These are phyloP conservation scores for Tuber aestivum DNA, from an alignment of 495 filamentous ascomycete species.

Conservation along the genomic window DNA sequence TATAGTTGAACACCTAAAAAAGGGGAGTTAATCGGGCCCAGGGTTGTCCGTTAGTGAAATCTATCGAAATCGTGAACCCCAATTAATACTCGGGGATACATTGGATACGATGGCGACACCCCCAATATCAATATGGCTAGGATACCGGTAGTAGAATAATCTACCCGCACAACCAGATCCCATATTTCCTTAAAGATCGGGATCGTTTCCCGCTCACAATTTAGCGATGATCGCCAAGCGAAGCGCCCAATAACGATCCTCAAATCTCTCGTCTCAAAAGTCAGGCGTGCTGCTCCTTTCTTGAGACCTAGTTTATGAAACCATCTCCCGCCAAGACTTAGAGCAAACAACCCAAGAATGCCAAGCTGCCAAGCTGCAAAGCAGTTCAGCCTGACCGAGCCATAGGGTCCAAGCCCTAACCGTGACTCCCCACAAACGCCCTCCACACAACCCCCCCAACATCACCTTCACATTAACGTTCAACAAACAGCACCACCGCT, in stretches of 20 bases:
- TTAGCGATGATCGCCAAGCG: neutral
- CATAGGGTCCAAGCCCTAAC: conserved; percentile 7
- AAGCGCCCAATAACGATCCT: neutral
- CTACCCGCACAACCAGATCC: neutral
- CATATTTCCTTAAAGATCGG: neutral
- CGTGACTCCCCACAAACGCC: conserved; percentile 8
- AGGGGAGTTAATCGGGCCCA: neutral
- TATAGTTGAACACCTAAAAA: neutral
- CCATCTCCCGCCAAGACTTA: conserved; percentile 8
- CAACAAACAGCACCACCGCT: neutral
- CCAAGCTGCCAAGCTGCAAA: conserved; percentile 14
- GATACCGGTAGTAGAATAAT: neutral
- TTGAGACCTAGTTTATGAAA: neutral
- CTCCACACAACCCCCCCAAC: conserved; percentile 7
- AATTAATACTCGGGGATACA: neutral
- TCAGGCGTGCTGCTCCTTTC: neutral
- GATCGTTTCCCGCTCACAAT: neutral
- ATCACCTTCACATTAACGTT: neutral
- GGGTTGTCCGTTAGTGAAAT: neutral
- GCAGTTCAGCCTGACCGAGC: conserved; percentile 9
- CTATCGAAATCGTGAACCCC: neutral
- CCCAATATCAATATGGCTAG: neutral
- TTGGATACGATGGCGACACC: neutral
- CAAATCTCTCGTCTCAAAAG: neutral
- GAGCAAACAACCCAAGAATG: conserved; percentile 9